A percentile compares a stretch with the other conserved stretches of the same genome.
These are phyloP conservation scores for Aspergillus melleus DNA, from an alignment of 2,329 filamentous ascomycete genomes.

Conservation along the genomic window DNA sequence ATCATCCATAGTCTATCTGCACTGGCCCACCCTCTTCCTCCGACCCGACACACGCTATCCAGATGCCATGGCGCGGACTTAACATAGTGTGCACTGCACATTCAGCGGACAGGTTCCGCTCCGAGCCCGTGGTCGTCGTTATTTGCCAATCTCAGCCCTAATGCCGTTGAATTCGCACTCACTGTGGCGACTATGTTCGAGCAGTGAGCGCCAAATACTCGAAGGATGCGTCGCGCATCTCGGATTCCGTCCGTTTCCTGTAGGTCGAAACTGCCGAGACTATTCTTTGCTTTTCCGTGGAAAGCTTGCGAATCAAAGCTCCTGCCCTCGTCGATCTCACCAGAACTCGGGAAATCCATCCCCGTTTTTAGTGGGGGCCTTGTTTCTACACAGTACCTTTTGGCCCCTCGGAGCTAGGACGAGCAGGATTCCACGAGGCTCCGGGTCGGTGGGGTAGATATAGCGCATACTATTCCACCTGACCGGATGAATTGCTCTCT, in stretches of 20 bases:
- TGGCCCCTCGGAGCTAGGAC: too few relatives aligned
- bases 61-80: background rate
- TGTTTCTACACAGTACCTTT: background rate
- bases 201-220: background rate
- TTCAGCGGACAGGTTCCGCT: background rate
- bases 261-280: background rate
- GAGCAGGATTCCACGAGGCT: background rate
- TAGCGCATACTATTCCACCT: background rate
- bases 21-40: background rate
- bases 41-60: background rate
- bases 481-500: background rate
- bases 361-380: background rate
- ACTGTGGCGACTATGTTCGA: background rate
- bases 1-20: background rate
- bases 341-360: background rate
- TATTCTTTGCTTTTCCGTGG: too few relatives aligned
- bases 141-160: background rate
- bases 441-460: background rate
- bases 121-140: background rate
- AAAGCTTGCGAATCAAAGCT: background rate
- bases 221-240: background rate
- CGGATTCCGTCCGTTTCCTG: background rate
- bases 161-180: background rate
- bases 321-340: background rate
- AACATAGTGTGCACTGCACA: background rate